These are phyloP conservation scores for Amaranthus cruentus DNA, from an alignment of 148 eudicot species.

Conservation along the genomic window DNA sequence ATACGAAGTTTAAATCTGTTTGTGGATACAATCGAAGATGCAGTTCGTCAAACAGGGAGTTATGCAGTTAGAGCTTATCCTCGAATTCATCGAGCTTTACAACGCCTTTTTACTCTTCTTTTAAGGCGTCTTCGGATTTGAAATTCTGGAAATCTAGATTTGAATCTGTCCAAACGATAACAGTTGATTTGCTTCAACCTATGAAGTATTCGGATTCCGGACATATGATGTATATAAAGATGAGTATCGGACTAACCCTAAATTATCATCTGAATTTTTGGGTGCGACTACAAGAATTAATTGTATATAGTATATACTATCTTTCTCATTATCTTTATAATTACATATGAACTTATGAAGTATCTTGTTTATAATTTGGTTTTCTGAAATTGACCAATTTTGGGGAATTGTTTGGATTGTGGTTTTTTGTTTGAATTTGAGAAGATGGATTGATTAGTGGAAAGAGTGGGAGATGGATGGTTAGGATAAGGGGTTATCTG, in stretches of 20 bases:
- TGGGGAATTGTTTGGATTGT: constrained; percentile 25
- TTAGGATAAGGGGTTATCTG: constrained; percentile 1
- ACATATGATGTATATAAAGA: no score
- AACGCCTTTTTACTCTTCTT: constrained; percentile 25
- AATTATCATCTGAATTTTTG: no score
- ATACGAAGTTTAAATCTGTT: constrained; percentile 55
- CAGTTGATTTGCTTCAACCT: no score
- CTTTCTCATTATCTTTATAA: no score
- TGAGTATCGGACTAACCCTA: no score
- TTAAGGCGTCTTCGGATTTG: constrained; percentile 14
- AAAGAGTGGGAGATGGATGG: constrained; percentile 2
- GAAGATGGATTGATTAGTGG: neutral
- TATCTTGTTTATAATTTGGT: neutral
- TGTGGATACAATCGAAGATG: constrained; percentile 51
- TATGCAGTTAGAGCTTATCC: constrained; percentile 42
- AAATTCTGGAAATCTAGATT: neutral
- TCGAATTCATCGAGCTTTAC: constrained; percentile 36
- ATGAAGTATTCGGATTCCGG: no score
- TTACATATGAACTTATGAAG: no score
- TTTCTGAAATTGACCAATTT: constrained; percentile 6
- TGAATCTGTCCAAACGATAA: neutral
- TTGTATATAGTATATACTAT: neutral
- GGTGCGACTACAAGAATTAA: neutral
- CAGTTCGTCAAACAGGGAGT: constrained; percentile 32
- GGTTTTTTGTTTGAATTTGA: neutral